Percentiles rank a stretch among this genome's conserved stretches.
These are phyloP conservation scores for Cladosporium phlei DNA, from an alignment of 2,329 filamentous ascomycete species.

Conservation along the genomic window DNA sequence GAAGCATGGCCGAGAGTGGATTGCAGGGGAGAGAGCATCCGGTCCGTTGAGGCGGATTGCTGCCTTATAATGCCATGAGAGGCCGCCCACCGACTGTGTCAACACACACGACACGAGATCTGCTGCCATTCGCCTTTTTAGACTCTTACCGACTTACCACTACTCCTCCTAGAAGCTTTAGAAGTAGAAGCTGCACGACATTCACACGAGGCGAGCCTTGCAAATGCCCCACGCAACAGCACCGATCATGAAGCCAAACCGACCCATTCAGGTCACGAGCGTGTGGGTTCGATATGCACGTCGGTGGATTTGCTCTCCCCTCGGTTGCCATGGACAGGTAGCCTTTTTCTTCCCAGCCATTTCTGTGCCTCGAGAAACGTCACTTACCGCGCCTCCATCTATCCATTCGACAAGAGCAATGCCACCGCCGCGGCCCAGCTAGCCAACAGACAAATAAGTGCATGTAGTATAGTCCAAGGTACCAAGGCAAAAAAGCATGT, in stretches of 20 bases:
- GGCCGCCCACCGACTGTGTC: no score
- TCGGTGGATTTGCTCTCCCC: conserved; percentile 1
- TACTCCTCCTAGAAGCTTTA: no score
- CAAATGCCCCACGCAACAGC: conserved; percentile 9
- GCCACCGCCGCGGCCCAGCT: not conserved
- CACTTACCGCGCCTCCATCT: conserved; percentile 5
- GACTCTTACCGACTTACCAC: no score
- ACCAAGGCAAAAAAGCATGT: conserved; percentile 3
- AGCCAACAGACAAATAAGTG: not conserved
- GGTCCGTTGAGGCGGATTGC: no score
- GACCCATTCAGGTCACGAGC: not conserved
- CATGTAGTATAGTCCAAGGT: no score
- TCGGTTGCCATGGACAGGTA: conserved; percentile 9
- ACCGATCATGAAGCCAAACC: conserved; percentile 7
- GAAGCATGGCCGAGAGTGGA: conserved; percentile 1
- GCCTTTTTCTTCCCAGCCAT: no score
- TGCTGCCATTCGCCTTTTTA: no score
- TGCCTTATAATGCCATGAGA: no score
- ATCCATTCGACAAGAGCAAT: conserved; percentile 1
- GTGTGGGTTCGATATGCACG: not conserved
- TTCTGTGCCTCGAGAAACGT: not conserved
- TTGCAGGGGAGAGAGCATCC: no score
- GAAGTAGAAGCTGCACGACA: conserved; percentile 9
- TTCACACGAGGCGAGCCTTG: conserved; percentile 3
- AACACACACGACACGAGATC: no score